Conservation (phyloP, 2,329 filamentous ascomycete species). For the Knufia fluminis region DNA sequence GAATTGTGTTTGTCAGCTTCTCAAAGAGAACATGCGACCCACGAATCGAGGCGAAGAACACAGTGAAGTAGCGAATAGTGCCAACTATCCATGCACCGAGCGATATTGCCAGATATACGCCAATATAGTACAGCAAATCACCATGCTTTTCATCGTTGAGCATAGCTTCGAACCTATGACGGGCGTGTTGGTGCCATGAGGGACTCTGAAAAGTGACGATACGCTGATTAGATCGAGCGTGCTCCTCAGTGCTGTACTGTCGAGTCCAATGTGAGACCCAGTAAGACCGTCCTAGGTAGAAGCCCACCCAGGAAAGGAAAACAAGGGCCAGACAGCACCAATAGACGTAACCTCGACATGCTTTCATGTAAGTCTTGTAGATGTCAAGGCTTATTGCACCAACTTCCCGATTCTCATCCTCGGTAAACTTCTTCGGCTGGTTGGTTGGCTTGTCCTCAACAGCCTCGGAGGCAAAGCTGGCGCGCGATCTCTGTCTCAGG, state of each 20-base stretch:
- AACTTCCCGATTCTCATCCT: conserved; percentile 63
- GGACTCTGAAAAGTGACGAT: background rate
- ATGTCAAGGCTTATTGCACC: conserved; percentile 59
- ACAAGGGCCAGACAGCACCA: conserved; percentile 18
- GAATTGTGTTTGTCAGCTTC: conserved; percentile 55
- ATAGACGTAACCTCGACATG: conserved; percentile 49
- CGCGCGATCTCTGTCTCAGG: conserved; percentile 5
- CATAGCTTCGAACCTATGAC: conserved; percentile 14
- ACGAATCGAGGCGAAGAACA: conserved; percentile 56
- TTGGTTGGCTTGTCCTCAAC: conserved; percentile 31
- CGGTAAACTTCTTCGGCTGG: conserved; percentile 59
- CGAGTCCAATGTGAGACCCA: conserved; percentile 41
- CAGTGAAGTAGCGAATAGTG: conserved; percentile 53
- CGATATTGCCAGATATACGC: conserved; percentile 57
- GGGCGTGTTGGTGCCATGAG: conserved; percentile 14
- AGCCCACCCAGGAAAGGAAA: conserved; percentile 18
- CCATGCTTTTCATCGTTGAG: background rate
- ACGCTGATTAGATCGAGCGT: background rate
- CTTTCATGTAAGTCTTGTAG: conserved; percentile 58
- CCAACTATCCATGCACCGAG: conserved; percentile 46
- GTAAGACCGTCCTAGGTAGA: conserved; percentile 30
- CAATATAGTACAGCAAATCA: conserved; percentile 49
- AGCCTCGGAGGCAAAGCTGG: conserved; percentile 10
- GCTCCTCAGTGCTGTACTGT: conserved; percentile 26
- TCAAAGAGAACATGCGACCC: conserved; percentile 62